Percentiles rank a stretch among this genome's conserved stretches.
Evolutionary conservation across 2,329 filamentous ascomycete species (phyloP).

Genomic region (Cordyceps pruinosa): DNA sequence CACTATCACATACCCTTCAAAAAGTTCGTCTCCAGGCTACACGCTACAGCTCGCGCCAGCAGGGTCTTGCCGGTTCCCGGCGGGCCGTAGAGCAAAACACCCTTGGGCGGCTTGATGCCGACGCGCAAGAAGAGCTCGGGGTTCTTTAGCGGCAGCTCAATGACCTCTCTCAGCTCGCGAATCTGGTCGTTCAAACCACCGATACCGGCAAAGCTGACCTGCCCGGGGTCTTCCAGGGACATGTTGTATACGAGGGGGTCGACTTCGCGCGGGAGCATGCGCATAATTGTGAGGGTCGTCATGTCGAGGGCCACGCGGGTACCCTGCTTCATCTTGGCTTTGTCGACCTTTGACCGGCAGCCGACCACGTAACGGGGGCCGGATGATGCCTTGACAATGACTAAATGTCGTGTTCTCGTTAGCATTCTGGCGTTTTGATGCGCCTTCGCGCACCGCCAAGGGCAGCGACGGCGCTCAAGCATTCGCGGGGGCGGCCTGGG

Average conservation of each 20-base stretch:
- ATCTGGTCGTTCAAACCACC: constrained; percentile 98
- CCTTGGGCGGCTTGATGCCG: constrained; percentile 98
- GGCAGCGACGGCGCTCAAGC: neutral
- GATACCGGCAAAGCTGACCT: constrained; percentile 96
- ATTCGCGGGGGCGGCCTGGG: neutral
- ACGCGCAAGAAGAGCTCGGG: constrained; percentile 95
- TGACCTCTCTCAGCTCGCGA: constrained; percentile 91
- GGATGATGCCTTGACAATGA: constrained; percentile 97
- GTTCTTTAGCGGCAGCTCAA: constrained; percentile 96
- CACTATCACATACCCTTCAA: constrained; percentile 64
- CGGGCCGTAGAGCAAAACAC: constrained; percentile 90
- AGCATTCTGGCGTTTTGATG: constrained; percentile 17
- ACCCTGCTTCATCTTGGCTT: constrained; percentile 93
- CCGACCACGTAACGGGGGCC: constrained; percentile 97
- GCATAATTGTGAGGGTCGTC: constrained; percentile 99
- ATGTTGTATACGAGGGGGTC: constrained; percentile 99
- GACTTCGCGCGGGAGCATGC: constrained; percentile 97
- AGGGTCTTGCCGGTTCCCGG: constrained; percentile 96
- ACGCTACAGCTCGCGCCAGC: constrained; percentile 87
- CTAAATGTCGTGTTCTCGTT: constrained; percentile 38
- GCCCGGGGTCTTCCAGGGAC: constrained; percentile 95
- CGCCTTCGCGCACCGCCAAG: neutral
- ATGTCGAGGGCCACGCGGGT: constrained; percentile 96
- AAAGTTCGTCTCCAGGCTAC: constrained; percentile 96
- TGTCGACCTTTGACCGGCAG: constrained; percentile 97